These are phyloP conservation scores for Artemisia tridentata DNA, from an alignment of 129 eudicot genomes.

Conservation along the genomic window DNA sequence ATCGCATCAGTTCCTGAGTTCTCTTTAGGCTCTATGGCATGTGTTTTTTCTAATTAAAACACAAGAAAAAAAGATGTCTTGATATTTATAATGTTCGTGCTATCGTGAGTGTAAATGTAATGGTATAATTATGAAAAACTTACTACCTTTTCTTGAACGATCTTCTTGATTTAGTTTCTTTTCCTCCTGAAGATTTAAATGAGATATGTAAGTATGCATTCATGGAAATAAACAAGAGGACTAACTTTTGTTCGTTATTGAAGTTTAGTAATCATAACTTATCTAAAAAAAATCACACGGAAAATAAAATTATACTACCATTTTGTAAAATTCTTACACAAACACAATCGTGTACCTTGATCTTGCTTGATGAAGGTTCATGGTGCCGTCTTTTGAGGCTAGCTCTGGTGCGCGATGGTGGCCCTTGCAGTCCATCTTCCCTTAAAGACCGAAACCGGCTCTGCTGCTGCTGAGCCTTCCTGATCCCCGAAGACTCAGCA, in stretches of 20 bases:
- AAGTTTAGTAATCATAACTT: not conserved
- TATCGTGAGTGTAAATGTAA: slow-evolving; percentile 2
- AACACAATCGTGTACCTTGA: not conserved
- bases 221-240: no score
- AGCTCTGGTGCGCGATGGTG: slow-evolving; percentile 43
- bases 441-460: slow-evolving; percentile 29
- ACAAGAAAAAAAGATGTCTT: not conserved
- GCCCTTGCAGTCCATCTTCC: slow-evolving; percentile 41
- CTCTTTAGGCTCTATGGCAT: slow-evolving; percentile 24
- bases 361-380: slow-evolving; percentile 32
- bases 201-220: not conserved
- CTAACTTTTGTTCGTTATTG: no score
- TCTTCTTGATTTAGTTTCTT: slow-evolving; percentile 38
- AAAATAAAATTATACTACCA: not conserved
- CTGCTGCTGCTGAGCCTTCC: slow-evolving; percentile 39
- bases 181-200: slow-evolving; percentile 38
- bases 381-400: slow-evolving; percentile 49
- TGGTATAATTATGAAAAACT: slow-evolving; percentile 5
- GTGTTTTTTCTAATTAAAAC: slow-evolving; percentile 18
- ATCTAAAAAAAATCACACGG: not conserved
- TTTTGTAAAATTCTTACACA: not conserved
- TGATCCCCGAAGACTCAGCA: slow-evolving; percentile 16
- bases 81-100: not conserved
- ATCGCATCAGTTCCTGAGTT: slow-evolving; percentile 16
- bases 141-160: slow-evolving; percentile 31